These are phyloP conservation scores for Plasmodium vivax DNA, from an alignment of 169 alveolate species.

Conservation along the genomic window DNA sequence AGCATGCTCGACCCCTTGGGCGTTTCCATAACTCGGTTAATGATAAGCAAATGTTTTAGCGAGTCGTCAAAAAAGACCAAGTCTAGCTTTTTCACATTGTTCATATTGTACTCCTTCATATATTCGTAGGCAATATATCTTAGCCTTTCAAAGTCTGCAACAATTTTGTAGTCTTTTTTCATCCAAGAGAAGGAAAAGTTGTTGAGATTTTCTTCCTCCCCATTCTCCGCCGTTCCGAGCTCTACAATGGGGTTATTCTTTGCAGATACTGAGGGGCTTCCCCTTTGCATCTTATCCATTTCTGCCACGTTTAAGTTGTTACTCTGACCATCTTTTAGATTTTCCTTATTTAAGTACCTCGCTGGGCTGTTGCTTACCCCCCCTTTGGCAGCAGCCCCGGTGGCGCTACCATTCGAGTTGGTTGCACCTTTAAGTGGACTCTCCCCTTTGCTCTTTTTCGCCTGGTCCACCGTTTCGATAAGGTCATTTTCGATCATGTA, in stretches of 20 bases:
- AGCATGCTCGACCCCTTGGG: constrained; percentile 95
- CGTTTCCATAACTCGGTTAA: constrained; percentile 92
- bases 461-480: constrained; percentile 18
- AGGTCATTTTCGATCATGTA: constrained; percentile 73
- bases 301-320: background rate
- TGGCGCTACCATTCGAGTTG: background rate
- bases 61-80: constrained; percentile 98
- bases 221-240: background rate
- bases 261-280: background rate
- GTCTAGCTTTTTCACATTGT: constrained; percentile 92
- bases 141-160: constrained; percentile 85
- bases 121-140: constrained; percentile 88
- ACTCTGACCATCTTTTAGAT: background rate
- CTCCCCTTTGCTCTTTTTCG: background rate
- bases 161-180: constrained; percentile 85
- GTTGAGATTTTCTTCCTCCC: constrained; percentile 29
- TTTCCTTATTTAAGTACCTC: background rate
- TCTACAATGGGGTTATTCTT: constrained; percentile 2
- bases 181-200: constrained; percentile 67
- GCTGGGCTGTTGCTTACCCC: background rate
- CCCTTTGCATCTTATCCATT: background rate
- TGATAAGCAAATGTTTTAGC: constrained; percentile 93
- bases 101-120: constrained; percentile 92
- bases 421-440: background rate
- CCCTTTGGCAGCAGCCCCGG: background rate